phyloP scores from a whole-genome alignment of 805 yeast species.

The Cyberlindnera veronae region DNA sequence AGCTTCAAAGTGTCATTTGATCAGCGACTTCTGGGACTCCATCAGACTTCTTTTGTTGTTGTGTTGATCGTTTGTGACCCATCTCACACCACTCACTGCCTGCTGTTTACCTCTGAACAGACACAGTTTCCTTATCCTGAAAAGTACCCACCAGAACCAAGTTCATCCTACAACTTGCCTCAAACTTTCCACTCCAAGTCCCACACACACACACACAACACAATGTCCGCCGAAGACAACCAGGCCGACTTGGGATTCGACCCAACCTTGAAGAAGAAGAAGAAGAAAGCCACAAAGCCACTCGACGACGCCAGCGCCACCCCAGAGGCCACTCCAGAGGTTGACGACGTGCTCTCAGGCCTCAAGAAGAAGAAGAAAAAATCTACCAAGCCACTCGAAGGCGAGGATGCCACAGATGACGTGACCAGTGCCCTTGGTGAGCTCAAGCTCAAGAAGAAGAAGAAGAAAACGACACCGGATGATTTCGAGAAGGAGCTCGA shows the following conservation, averaged over 20 bases:
- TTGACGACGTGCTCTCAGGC: conserved; percentile 70
- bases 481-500: conserved; percentile 89
- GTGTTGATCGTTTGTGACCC: too few species aligned
- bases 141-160: neutral
- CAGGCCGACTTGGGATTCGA: conserved; percentile 60
- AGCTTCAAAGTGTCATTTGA: too few species aligned
- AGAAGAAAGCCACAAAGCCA: conserved; percentile 57
- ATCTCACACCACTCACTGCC: too few species aligned
- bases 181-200: too few species aligned
- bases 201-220: too few species aligned
- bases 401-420: conserved; percentile 39
- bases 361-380: conserved; percentile 86
- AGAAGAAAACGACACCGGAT: conserved; percentile 64
- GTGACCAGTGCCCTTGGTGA: conserved; percentile 66
- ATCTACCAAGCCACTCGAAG: conserved; percentile 37
- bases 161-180: too few species aligned
- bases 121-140: neutral
- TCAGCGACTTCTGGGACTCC: too few species aligned
- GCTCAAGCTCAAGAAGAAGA: conserved; percentile 79
- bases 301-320: conserved; percentile 32
- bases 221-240: conserved; percentile 15
- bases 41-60: too few species aligned
- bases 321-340: conserved; percentile 41
- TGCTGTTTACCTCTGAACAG: neutral
- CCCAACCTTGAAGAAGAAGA: conserved; percentile 73